Conservation (phyloP, 768 basidiomycete genomes). For the Naganishia friedmannii region DNA sequence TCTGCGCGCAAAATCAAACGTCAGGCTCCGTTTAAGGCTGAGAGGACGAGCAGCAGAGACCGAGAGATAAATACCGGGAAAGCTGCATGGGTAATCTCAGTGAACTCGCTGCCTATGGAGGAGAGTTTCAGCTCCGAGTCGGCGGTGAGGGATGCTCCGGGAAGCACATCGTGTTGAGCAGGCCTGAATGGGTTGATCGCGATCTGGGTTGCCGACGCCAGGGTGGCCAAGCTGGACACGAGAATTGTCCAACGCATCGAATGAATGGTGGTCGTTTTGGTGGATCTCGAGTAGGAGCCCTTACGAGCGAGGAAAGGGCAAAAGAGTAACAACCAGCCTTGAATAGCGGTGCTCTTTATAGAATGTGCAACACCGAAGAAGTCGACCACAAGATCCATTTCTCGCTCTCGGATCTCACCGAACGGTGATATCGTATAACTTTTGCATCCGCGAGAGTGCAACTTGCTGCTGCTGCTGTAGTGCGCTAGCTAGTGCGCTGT, state of each 20-base stretch:
- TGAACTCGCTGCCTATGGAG: constrained; percentile 14
- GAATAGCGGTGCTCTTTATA: neutral
- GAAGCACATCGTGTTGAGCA: constrained; percentile 3
- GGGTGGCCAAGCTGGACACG: neutral
- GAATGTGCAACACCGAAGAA: neutral
- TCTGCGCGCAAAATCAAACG: constrained; percentile 10
- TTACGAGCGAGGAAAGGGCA: neutral
- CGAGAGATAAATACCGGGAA: neutral
- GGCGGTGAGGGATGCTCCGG: constrained; percentile 17
- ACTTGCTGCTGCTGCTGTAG: too few species aligned
- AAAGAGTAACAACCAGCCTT: neutral
- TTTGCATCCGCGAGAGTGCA: neutral
- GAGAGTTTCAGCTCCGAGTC: constrained; percentile 10
- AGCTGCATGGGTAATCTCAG: constrained; percentile 19
- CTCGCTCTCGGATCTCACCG: neutral
- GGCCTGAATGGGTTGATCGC: constrained; percentile 17
- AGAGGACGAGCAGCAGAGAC: neutral
- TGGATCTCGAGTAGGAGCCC: neutral
- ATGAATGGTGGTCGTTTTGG: neutral
- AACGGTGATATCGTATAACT: neutral
- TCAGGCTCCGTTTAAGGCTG: neutral
- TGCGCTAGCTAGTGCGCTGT: too few species aligned
- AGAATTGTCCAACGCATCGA: constrained; percentile 13
- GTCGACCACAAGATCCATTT: constrained; percentile 2
- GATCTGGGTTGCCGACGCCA: constrained; percentile 7